A percentile compares a stretch with the other conserved stretches of the same genome.
Evolutionary conservation across 257 asterid genomes (phyloP).

Genomic region (Lithospermum erythrorhizon): DNA sequence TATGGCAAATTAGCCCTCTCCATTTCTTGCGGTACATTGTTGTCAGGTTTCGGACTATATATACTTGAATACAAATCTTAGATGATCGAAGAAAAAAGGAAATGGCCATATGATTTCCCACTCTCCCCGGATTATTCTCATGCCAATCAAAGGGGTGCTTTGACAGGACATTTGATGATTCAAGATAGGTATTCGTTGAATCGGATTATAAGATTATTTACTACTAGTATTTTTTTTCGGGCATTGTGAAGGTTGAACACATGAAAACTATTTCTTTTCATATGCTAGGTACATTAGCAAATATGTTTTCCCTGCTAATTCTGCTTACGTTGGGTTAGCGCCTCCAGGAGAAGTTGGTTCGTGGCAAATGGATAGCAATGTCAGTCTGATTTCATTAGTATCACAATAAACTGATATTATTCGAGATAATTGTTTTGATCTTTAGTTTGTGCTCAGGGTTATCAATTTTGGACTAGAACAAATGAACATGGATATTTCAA

Average conservation of each 20-base stretch:
- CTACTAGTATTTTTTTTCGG: neutral
- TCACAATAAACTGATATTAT: neutral
- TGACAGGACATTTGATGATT: neutral
- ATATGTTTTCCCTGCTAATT: conserved; percentile 27
- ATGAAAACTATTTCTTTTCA: neutral
- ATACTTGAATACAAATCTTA: neutral
- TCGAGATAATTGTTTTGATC: neutral
- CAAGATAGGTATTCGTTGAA: neutral
- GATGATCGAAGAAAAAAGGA: neutral
- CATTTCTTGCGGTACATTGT: too few species aligned
- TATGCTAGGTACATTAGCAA: conserved; percentile 25
- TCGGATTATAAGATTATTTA: too few species aligned
- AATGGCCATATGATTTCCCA: conserved; percentile 4
- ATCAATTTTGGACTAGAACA: conserved; percentile 13
- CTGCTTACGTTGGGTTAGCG: conserved; percentile 50
- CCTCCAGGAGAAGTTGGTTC: conserved; percentile 53
- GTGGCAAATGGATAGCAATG: conserved; percentile 65
- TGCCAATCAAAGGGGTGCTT: neutral
- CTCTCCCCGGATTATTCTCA: neutral
- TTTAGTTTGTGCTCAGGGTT: conserved; percentile 9
- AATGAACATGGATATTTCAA: conserved; percentile 7
- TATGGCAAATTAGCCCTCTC: neutral
- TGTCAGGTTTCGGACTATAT: too few species aligned
- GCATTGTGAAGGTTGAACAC: neutral
- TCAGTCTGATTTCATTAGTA: conserved; percentile 1